Evolutionary conservation across 495 filamentous ascomycete genomes (phyloP).

Genomic region (Cercophora newfieldiana): DNA sequence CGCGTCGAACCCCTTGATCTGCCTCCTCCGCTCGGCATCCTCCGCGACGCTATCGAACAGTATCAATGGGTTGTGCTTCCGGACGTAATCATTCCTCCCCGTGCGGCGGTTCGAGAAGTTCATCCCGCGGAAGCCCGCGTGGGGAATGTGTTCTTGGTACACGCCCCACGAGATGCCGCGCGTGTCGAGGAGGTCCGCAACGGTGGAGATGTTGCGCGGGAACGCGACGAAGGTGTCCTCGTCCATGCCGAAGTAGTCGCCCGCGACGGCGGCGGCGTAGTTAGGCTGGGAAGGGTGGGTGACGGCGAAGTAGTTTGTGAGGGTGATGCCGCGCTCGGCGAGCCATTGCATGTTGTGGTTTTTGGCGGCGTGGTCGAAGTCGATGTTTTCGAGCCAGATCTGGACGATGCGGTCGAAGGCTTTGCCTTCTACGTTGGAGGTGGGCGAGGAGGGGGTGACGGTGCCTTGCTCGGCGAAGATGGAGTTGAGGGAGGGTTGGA

Average conservation of each 20-base stretch:
- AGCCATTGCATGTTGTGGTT: conserved; percentile 46
- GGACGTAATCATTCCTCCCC: conserved; percentile 65
- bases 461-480: conserved; percentile 38
- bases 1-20: conserved; percentile 71
- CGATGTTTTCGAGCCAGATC: conserved; percentile 75
- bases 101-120: conserved; percentile 53
- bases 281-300: conserved; percentile 74
- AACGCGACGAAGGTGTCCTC: conserved; percentile 60
- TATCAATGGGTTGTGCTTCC: conserved; percentile 72
- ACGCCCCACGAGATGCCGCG: conserved; percentile 67
- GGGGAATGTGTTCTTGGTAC: conserved; percentile 71
- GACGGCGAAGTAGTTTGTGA: conserved; percentile 63
- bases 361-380: conserved; percentile 41
- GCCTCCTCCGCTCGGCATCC: conserved; percentile 53
- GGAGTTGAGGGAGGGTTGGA: neutral
- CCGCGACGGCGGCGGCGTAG: conserved; percentile 62
- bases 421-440: conserved; percentile 60
- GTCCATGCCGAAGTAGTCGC: conserved; percentile 70
- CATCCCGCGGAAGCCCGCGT: conserved; percentile 62
- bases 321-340: conserved; percentile 60
- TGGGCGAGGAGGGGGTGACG: conserved; percentile 48
- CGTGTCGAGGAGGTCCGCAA: conserved; percentile 69
- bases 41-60: conserved; percentile 59
- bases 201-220: conserved; percentile 62
- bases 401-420: conserved; percentile 66